Base-by-base conservation (phyloP, 108 stramenopile genomes). In the Craspedostauros australis region DNA sequence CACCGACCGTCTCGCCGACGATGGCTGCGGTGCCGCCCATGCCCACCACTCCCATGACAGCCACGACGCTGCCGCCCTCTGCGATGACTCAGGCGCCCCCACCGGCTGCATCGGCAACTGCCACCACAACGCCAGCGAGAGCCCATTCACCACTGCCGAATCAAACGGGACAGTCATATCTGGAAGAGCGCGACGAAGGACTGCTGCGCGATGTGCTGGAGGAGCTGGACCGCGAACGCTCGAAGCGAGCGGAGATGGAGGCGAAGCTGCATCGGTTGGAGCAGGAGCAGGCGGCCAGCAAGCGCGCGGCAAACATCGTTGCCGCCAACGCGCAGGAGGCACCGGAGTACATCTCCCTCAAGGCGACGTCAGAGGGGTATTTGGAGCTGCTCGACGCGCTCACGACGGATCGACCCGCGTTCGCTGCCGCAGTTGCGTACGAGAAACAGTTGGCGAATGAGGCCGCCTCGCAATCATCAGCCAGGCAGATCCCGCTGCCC, bases 201-300 rank as follows among this genome's bases (percentile, higher is more conserved):
- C 60, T 73, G 3, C 27, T 73, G 18, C 51, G 50, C 14, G 77
- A 78, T 41, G 70, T 75, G 18, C 50, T 79, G 28, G 57, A 67
- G 15, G 77, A 79, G 46, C 53, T 79, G 36, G 77, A 79, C 46
- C 56, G 66, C n/a, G 77, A 79, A 60, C 69, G 77, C 45, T 52
- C 40, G 9, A 60, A 60, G 20, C 77, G 77, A 28, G 77, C 77
- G 29, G 77, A 79, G 58, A 31, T 75, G 52, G 77, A 75, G 55
- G 64, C 64, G 1, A 33, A 58, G 18, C 34, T 78, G 20, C 53
- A 64, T 37, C 40, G 50, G 14, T 27, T 78, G 36, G 41, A 65
- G 41, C 60, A 66, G 40, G 52, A 66, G 38, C 15, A 57, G 14
- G 55, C 62, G 14, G 27, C 31, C 2, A 45, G 47, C 29, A 46